phyloP scores from a whole-genome alignment of 1,284 basidiomycete genomes.

The Naganishia albida region DNA sequence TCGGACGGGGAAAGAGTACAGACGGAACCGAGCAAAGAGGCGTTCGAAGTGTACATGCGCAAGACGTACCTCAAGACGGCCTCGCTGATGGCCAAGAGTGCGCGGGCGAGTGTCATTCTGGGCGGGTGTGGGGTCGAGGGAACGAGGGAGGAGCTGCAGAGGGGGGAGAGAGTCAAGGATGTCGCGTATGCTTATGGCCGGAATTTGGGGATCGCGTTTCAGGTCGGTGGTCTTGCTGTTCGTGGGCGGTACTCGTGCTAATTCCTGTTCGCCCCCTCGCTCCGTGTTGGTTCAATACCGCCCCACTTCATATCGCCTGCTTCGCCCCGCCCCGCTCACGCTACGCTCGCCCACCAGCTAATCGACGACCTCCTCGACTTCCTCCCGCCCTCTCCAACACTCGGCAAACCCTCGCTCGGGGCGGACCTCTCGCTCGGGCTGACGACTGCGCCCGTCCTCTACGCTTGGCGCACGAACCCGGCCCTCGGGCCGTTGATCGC shows the following conservation, averaged over 20 bases:
- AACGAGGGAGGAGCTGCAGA: slow-evolving; percentile 39
- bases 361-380: slow-evolving; percentile 92
- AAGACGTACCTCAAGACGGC: slow-evolving; percentile 98
- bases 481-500: slow-evolving; percentile 74
- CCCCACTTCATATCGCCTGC: background rate
- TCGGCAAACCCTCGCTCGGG: slow-evolving; percentile 79
- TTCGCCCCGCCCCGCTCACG: background rate
- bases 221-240: too few relatives aligned
- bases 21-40: slow-evolving; percentile 54
- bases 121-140: slow-evolving; percentile 66
- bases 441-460: slow-evolving; percentile 90
- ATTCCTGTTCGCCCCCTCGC: too few relatives aligned
- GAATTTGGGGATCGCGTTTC: slow-evolving; percentile 90
- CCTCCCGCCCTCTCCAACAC: slow-evolving; percentile 61
- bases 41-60: slow-evolving; percentile 84
- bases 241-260: slow-evolving; percentile 54
- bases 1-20: slow-evolving; percentile 42
- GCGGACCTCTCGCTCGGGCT: slow-evolving; percentile 84
- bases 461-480: slow-evolving; percentile 87
- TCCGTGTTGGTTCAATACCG: background rate
- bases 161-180: slow-evolving; percentile 78
- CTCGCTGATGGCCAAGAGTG: slow-evolving; percentile 90
- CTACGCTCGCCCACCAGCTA: slow-evolving; percentile 61
- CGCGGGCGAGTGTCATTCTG: slow-evolving; percentile 81
- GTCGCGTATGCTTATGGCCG: slow-evolving; percentile 89